These are phyloP conservation scores for Heritiera fomes DNA, from an alignment of 345 rosid genomes.

Conservation along the genomic window DNA sequence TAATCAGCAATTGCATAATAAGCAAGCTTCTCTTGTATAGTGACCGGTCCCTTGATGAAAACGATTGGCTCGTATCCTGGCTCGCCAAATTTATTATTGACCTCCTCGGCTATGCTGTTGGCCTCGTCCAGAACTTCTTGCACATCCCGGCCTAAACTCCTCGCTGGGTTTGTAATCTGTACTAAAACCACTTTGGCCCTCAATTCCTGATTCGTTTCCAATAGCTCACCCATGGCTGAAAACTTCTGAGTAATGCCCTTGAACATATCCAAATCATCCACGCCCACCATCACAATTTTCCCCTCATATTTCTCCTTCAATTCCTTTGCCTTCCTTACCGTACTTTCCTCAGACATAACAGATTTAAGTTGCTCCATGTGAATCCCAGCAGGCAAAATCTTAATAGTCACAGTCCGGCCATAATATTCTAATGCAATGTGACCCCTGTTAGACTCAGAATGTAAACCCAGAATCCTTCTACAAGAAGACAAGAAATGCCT, in stretches of 20 bases:
- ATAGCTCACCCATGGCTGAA: slow-evolving; percentile 61
- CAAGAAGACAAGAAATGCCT: slow-evolving; percentile 86
- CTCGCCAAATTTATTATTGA: slow-evolving; percentile 52
- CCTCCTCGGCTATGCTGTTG: slow-evolving; percentile 39
- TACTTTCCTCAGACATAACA: slow-evolving; percentile 40
- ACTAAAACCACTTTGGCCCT: slow-evolving; percentile 63
- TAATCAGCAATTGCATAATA: slow-evolving; percentile 73
- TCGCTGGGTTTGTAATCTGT: slow-evolving; percentile 80
- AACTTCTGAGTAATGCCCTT: slow-evolving; percentile 79
- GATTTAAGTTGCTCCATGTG: slow-evolving; percentile 72
- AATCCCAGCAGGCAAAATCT: slow-evolving; percentile 77
- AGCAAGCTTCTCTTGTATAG: slow-evolving; percentile 63
- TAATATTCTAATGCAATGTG: slow-evolving; percentile 79
- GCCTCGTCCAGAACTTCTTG: slow-evolving; percentile 55
- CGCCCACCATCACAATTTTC: slow-evolving; percentile 61
- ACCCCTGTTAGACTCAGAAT: slow-evolving; percentile 78
- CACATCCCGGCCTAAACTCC: slow-evolving; percentile 76
- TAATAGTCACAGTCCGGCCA: slow-evolving; percentile 73
- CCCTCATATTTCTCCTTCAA: slow-evolving; percentile 57
- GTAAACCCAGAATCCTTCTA: slow-evolving; percentile 76
- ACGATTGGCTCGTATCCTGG: slow-evolving; percentile 70
- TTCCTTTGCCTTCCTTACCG: slow-evolving; percentile 46
- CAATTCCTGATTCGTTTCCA: slow-evolving; percentile 44
- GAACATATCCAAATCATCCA: slow-evolving; percentile 79
- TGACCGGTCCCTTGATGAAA: slow-evolving; percentile 48